phyloP scores from a whole-genome alignment of 495 filamentous ascomycete genomes.

The Penicillium lividum region DNA sequence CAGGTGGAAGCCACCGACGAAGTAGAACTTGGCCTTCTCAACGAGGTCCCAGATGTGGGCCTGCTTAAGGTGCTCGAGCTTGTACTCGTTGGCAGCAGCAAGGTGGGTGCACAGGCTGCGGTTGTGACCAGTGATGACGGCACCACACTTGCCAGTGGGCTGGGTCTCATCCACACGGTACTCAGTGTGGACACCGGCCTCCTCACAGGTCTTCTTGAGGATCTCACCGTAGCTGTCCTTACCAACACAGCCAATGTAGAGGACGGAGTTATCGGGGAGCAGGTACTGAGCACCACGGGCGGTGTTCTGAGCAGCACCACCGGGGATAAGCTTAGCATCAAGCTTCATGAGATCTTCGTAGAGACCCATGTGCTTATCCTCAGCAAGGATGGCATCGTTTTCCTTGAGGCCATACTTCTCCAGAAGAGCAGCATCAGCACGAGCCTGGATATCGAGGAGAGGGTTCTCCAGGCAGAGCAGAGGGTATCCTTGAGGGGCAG shows the following conservation, averaged over 20 bases:
- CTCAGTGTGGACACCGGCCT: slow-evolving; percentile 85
- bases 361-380: slow-evolving; percentile 81
- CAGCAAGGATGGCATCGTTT: slow-evolving; percentile 97
- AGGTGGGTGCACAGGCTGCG: slow-evolving; percentile 93
- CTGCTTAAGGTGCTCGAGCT: slow-evolving; percentile 88
- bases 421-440: slow-evolving; percentile 74
- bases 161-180: slow-evolving; percentile 83
- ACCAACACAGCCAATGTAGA: slow-evolving; percentile 92
- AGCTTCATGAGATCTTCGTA: slow-evolving; percentile 90
- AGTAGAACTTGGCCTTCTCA: slow-evolving; percentile 84
- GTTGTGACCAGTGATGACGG: slow-evolving; percentile 94
- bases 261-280: slow-evolving; percentile 78
- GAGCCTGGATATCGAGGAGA: slow-evolving; percentile 92
- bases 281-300: slow-evolving; percentile 96
- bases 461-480: slow-evolving; percentile 95
- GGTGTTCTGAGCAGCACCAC: slow-evolving; percentile 97
- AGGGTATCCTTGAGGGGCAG: slow-evolving; percentile 70
- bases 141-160: slow-evolving; percentile 91
- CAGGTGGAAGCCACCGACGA: slow-evolving; percentile 88
- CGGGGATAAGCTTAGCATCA: slow-evolving; percentile 90
- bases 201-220: slow-evolving; percentile 74
- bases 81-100: slow-evolving; percentile 94
- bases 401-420: slow-evolving; percentile 89
- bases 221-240: slow-evolving; percentile 87
- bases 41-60: slow-evolving; percentile 89